Conservation (phyloP, 192 early-diverging fungal species). For the Umbelopsis vinacea region DNA sequence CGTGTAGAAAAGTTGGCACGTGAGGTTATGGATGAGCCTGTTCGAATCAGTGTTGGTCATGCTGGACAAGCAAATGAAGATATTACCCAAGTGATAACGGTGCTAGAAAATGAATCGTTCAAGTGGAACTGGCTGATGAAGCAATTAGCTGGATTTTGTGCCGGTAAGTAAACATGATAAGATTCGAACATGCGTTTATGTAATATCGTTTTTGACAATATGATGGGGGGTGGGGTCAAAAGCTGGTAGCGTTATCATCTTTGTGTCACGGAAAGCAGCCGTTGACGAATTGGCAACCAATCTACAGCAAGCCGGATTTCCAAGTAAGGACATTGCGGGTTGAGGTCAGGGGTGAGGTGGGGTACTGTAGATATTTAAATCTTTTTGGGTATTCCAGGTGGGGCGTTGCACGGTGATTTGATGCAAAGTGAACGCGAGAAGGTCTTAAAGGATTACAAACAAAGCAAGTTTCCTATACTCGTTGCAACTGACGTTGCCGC, state of each 20-base stretch:
- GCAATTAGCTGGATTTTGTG: slow-evolving; percentile 56
- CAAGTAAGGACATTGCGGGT: slow-evolving; percentile 49
- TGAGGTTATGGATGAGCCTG: slow-evolving; percentile 70
- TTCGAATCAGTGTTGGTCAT: slow-evolving; percentile 75
- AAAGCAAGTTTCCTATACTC: slow-evolving; percentile 58
- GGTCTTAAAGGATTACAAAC: slow-evolving; percentile 71
- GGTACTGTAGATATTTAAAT: slow-evolving; percentile 1
- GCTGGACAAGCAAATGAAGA: slow-evolving; percentile 76
- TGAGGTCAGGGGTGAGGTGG: background rate
- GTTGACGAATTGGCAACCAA: slow-evolving; percentile 73
- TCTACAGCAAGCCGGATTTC: slow-evolving; percentile 58
- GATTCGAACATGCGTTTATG: background rate
- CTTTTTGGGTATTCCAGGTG: slow-evolving; percentile 38
- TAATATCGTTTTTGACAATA: background rate
- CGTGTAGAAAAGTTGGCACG: slow-evolving; percentile 72
- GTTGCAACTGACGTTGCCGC: slow-evolving; percentile 75
- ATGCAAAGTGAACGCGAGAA: slow-evolving; percentile 76
- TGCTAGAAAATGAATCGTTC: slow-evolving; percentile 65
- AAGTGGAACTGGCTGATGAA: slow-evolving; percentile 81
- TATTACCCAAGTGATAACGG: slow-evolving; percentile 67
- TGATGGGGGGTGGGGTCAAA: background rate
- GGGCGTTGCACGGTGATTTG: slow-evolving; percentile 80
- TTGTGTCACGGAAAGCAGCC: slow-evolving; percentile 73
- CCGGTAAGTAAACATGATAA: slow-evolving; percentile 42
- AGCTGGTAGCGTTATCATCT: slow-evolving; percentile 75